Evolutionary conservation across 768 basidiomycete genomes (phyloP).

Genomic region (Gymnopilus dilepis): DNA sequence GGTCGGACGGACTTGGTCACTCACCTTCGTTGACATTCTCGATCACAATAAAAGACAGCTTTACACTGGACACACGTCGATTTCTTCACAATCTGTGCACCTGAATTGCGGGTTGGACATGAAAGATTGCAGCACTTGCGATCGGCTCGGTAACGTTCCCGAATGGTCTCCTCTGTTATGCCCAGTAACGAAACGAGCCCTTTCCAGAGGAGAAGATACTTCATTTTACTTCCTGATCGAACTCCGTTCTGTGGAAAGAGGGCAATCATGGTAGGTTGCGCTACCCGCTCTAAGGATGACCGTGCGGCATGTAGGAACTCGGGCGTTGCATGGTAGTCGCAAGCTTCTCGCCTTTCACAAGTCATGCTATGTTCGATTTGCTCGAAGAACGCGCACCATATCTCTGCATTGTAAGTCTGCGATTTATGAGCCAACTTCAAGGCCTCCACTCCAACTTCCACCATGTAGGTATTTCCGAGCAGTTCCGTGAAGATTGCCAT

Average conservation of each 20-base stretch:
- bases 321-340: constrained; percentile 1
- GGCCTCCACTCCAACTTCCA: constrained; percentile 2
- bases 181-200: neutral
- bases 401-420: neutral
- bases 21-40: constrained; percentile 10
- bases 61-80: neutral
- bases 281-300: constrained; percentile 1
- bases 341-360: neutral
- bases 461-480: constrained; percentile 1
- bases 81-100: neutral
- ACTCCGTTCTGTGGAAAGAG: neutral
- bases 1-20: neutral
- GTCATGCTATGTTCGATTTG: neutral
- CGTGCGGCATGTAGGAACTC: neutral
- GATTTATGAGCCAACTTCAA: constrained; percentile 1
- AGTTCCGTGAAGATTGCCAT: constrained; percentile 3
- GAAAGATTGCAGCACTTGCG: constrained; percentile 5
- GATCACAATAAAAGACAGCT: constrained; percentile 6
- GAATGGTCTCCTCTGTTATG: constrained; percentile 5
- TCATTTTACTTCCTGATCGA: neutral
- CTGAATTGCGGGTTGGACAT: constrained; percentile 2
- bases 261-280: neutral
- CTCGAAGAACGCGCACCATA: neutral
- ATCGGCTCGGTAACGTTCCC: constrained; percentile 4
- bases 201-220: neutral